phyloP scores from a whole-genome alignment of 208 protist genomes.

The Tritrichomonas musculus region DNA sequence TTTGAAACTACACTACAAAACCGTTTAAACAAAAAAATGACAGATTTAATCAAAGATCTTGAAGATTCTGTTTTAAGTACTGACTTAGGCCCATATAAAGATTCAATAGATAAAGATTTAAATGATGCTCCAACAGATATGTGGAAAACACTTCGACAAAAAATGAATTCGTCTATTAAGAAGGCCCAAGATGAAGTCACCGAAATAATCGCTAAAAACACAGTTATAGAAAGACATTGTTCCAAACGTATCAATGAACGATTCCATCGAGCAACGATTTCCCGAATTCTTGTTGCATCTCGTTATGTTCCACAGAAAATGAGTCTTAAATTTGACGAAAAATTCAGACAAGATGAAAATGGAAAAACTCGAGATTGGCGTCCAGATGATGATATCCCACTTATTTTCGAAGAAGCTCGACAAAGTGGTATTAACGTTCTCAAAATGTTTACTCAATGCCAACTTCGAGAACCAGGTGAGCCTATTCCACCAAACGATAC shows the following conservation, averaged over 20 bases:
- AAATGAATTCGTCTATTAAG: not conserved
- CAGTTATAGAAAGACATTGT: not conserved
- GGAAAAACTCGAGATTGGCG: not conserved
- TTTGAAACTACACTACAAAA: not conserved
- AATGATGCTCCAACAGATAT: not conserved
- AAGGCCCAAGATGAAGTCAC: not conserved
- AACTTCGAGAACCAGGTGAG: not conserved
- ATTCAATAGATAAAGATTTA: not conserved
- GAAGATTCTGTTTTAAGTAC: not conserved
- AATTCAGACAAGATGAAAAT: not conserved
- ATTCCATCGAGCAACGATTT: not conserved
- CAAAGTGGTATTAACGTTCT: not conserved
- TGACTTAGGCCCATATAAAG: not conserved
- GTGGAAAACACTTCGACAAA: not conserved
- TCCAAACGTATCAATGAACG: not conserved
- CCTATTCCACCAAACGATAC: not conserved
- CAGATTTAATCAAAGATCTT: not conserved
- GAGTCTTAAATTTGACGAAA: slow-evolving; percentile 6
- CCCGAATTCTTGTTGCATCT: not conserved
- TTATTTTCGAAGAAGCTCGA: not conserved
- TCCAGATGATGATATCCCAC: not conserved
- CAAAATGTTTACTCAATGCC: not conserved
- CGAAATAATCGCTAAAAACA: not conserved
- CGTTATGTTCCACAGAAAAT: not conserved
- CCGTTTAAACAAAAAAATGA: not conserved